Percentiles rank a stretch among this genome's conserved stretches.
phyloP scores from a whole-genome alignment of 2,329 filamentous ascomycete genomes.

The Aspergillus japonicus region DNA sequence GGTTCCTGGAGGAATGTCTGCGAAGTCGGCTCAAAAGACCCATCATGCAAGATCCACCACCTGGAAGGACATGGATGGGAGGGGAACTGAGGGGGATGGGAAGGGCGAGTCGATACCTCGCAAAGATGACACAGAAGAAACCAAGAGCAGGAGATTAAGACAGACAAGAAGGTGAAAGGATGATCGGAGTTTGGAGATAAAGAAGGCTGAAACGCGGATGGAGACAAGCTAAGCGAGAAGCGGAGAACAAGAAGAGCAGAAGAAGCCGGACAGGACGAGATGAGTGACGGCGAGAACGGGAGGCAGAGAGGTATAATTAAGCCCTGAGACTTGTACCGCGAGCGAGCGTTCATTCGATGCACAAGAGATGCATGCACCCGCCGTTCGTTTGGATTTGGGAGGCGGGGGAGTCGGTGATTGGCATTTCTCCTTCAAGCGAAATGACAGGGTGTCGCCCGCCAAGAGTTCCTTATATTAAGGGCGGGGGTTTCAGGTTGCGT shows the following conservation, averaged over 20 bases:
- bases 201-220: constrained; percentile 1
- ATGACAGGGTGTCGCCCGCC: background rate
- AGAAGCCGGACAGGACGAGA: background rate
- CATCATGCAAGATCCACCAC: constrained; percentile 22
- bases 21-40: constrained; percentile 33
- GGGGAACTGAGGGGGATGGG: background rate
- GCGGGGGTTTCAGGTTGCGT: constrained; percentile 3
- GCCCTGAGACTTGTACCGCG: background rate
- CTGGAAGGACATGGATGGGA: constrained; percentile 4
- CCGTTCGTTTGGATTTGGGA: background rate
- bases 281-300: background rate
- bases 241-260: background rate
- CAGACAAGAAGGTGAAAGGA: background rate
- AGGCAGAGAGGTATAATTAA: background rate
- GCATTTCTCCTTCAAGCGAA: constrained; percentile 3
- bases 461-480: background rate
- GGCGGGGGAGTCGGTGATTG: background rate
- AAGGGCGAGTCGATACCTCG: background rate
- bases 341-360: background rate
- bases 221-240: constrained; percentile 1
- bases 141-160: background rate
- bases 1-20: constrained; percentile 28
- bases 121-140: background rate
- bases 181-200: constrained; percentile 1
- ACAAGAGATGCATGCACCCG: constrained; percentile 3